phyloP scores from a whole-genome alignment of 805 yeast species.

The Candida koratica region DNA sequence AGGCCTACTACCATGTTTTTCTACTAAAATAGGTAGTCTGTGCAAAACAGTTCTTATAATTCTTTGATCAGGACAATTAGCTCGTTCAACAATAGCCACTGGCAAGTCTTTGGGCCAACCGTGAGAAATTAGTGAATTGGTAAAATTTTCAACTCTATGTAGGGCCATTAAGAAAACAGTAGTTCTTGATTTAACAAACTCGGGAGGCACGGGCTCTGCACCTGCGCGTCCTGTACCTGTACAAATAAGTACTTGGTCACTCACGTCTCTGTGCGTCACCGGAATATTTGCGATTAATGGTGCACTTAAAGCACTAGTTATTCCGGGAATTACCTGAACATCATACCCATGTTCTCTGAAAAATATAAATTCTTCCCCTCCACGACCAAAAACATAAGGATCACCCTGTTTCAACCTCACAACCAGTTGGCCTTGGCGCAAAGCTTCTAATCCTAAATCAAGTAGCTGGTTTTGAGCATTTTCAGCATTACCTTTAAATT shows the following conservation, averaged over 20 bases:
- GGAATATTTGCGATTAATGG: constrained; percentile 81
- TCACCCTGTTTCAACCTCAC: constrained; percentile 95
- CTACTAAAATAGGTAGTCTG: constrained; percentile 67
- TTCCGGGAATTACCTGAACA: constrained; percentile 80
- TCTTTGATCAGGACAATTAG: constrained; percentile 90
- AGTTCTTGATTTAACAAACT: constrained; percentile 67
- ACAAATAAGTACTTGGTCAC: constrained; percentile 88
- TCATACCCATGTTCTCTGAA: constrained; percentile 64
- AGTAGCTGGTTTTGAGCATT: constrained; percentile 84
- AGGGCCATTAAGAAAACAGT: constrained; percentile 87
- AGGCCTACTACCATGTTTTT: constrained; percentile 79
- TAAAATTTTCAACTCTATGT: constrained; percentile 63
- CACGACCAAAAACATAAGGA: constrained; percentile 94
- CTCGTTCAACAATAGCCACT: constrained; percentile 83
- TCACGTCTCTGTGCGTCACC: constrained; percentile 86
- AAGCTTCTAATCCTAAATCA: constrained; percentile 62
- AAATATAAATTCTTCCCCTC: constrained; percentile 83
- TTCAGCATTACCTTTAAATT: constrained; percentile 96
- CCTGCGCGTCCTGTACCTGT: constrained; percentile 95
- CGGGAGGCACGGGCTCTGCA: constrained; percentile 72
- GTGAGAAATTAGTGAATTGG: constrained; percentile 43
- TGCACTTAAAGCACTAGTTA: constrained; percentile 86
- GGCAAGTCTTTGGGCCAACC: constrained; percentile 73
- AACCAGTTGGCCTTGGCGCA: constrained; percentile 66
- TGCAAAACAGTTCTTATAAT: constrained; percentile 69